A percentile compares a stretch with the other conserved stretches of the same genome.
These are phyloP conservation scores for Clavulina sp. DNA, from an alignment of 768 basidiomycete genomes.

Conservation along the genomic window DNA sequence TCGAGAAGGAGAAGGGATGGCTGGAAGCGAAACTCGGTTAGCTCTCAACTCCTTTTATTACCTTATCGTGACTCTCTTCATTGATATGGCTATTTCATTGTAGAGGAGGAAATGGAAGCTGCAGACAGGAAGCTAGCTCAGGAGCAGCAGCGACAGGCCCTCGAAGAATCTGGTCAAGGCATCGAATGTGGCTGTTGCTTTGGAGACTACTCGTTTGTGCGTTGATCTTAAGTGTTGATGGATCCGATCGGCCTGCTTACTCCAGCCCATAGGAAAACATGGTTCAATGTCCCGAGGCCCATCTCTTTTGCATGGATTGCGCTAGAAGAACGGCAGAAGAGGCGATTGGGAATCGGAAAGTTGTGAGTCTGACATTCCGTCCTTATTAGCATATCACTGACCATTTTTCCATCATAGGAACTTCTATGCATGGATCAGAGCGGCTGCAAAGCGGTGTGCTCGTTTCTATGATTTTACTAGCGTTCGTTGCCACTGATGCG, in stretches of 20 bases:
- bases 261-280: conserved; percentile 42
- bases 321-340: conserved; percentile 49
- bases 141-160: conserved; percentile 30
- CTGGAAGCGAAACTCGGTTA: conserved; percentile 22
- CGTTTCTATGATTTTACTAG: neutral
- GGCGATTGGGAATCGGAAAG: conserved; percentile 28
- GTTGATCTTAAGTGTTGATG: conserved; percentile 14
- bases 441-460: conserved; percentile 34
- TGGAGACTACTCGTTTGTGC: conserved; percentile 46
- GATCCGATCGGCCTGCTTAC: neutral
- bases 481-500: neutral
- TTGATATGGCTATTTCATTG: neutral
- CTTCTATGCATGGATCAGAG: conserved; percentile 69
- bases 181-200: conserved; percentile 89
- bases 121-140: conserved; percentile 19
- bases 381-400: neutral
- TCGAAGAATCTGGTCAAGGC: conserved; percentile 28
- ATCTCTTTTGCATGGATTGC: conserved; percentile 69
- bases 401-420: conserved; percentile 8
- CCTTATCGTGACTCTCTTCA: neutral
- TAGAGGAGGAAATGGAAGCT: conserved; percentile 16
- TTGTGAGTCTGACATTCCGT: conserved; percentile 18
- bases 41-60: neutral
- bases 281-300: conserved; percentile 78
- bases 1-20: conserved; percentile 31